Evolutionary conservation across 192 early-diverging fungal species (phyloP).

Genomic region (Coemansia sp.): DNA sequence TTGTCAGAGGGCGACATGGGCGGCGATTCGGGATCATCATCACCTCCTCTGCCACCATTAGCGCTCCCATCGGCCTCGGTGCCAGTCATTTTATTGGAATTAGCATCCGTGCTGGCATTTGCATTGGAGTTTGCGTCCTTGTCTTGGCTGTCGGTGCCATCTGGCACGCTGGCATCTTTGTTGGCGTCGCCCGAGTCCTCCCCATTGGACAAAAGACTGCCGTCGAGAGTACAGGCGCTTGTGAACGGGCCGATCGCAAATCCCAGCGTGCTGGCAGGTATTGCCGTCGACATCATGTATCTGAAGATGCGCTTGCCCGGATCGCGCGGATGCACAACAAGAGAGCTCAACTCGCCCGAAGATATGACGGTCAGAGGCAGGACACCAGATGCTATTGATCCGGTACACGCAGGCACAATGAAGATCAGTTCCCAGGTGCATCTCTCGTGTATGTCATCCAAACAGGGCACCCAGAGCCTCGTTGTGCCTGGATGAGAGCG

Average conservation of each 20-base stretch:
- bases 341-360: slow-evolving; percentile 66
- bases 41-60: background rate
- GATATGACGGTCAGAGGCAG: slow-evolving; percentile 50
- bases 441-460: slow-evolving; percentile 61
- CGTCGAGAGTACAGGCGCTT: slow-evolving; percentile 37
- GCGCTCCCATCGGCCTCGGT: background rate
- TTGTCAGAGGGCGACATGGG: no score
- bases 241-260: slow-evolving; percentile 69
- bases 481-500: slow-evolving; percentile 62
- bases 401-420: slow-evolving; percentile 55
- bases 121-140: background rate
- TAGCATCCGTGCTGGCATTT: background rate
- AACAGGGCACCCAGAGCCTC: slow-evolving; percentile 75
- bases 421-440: slow-evolving; percentile 81
- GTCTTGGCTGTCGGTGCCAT: background rate
- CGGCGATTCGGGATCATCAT: background rate
- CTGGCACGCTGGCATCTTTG: background rate
- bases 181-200: background rate
- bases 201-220: slow-evolving; percentile 17
- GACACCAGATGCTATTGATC: slow-evolving; percentile 1
- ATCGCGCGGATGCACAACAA: slow-evolving; percentile 61
- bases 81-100: background rate
- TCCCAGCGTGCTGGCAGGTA: slow-evolving; percentile 66
- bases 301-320: slow-evolving; percentile 59
- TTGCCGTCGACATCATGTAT: slow-evolving; percentile 64